These are phyloP conservation scores for Erysimum cheiranthoides DNA, from an alignment of 345 rosid genomes.

Conservation along the genomic window DNA sequence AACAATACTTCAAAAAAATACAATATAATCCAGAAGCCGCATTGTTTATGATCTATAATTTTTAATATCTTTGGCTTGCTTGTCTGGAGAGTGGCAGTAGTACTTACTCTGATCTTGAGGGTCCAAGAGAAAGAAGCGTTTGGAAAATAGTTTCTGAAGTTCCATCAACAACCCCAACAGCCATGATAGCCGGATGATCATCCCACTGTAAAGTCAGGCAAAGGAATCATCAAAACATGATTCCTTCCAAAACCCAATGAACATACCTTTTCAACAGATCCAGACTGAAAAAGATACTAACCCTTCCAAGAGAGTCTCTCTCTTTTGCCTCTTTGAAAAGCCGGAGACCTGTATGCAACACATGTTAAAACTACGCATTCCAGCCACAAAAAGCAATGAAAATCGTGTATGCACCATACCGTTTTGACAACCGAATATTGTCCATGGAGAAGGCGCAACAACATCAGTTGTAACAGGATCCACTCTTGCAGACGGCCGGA, in stretches of 20 bases:
- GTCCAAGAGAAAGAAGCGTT: slow-evolving; percentile 94
- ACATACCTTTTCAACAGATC: neutral
- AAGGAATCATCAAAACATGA: slow-evolving; percentile 19
- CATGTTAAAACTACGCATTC: slow-evolving; percentile 12
- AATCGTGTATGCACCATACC: slow-evolving; percentile 49
- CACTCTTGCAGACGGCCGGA: slow-evolving; percentile 55
- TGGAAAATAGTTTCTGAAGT: slow-evolving; percentile 93
- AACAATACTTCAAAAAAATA: neutral
- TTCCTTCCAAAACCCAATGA: neutral
- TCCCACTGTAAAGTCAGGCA: slow-evolving; percentile 65
- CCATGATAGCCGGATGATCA: slow-evolving; percentile 98
- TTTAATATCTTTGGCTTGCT: slow-evolving; percentile 4
- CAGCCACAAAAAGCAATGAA: slow-evolving; percentile 1
- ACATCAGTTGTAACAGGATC: slow-evolving; percentile 80
- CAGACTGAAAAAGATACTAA: slow-evolving; percentile 44
- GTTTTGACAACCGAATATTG: slow-evolving; percentile 93
- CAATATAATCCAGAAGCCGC: neutral
- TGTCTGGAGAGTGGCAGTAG: slow-evolving; percentile 2
- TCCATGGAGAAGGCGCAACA: slow-evolving; percentile 94
- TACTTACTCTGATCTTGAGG: slow-evolving; percentile 89
- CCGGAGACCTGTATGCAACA: slow-evolving; percentile 69
- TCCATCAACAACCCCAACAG: slow-evolving; percentile 93
- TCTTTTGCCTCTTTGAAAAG: slow-evolving; percentile 95
- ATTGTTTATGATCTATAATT: neutral
- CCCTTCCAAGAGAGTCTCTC: slow-evolving; percentile 71